These are phyloP conservation scores for Hortiboletus campestris DNA, from an alignment of 768 basidiomycete genomes.

Conservation along the genomic window DNA sequence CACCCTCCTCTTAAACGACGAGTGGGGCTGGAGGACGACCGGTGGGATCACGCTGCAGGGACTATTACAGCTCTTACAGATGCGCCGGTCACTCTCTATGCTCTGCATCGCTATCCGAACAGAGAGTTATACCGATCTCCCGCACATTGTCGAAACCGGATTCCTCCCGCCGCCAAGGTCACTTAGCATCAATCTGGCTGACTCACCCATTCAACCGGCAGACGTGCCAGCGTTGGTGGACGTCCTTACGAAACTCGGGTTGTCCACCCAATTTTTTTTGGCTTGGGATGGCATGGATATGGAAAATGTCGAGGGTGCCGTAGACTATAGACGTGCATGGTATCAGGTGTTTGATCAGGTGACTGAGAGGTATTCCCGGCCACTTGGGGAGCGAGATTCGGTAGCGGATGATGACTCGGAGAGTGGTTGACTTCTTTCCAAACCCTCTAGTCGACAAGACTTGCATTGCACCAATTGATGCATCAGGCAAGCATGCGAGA, in stretches of 20 bases:
- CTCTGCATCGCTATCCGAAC: not conserved
- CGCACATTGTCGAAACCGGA: not conserved
- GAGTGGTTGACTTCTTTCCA: not conserved
- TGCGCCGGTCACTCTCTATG: not conserved
- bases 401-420: not conserved
- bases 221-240: not conserved
- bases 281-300: not conserved
- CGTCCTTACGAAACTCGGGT: not conserved
- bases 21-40: not conserved
- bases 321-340: not conserved
- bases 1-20: not conserved
- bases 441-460: no score
- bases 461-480: no score
- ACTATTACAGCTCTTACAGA: not conserved
- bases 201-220: not conserved
- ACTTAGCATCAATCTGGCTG: not conserved
- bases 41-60: not conserved
- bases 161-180: no score
- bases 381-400: not conserved
- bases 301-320: not conserved
- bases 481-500: no score
- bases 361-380: not conserved
- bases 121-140: not conserved
- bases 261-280: not conserved
- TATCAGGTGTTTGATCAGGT: no score